A percentile compares a stretch with the other conserved stretches of the same genome.
These are phyloP conservation scores for Cordyceps farinosa DNA, from an alignment of 2,329 filamentous ascomycete species.

Conservation along the genomic window DNA sequence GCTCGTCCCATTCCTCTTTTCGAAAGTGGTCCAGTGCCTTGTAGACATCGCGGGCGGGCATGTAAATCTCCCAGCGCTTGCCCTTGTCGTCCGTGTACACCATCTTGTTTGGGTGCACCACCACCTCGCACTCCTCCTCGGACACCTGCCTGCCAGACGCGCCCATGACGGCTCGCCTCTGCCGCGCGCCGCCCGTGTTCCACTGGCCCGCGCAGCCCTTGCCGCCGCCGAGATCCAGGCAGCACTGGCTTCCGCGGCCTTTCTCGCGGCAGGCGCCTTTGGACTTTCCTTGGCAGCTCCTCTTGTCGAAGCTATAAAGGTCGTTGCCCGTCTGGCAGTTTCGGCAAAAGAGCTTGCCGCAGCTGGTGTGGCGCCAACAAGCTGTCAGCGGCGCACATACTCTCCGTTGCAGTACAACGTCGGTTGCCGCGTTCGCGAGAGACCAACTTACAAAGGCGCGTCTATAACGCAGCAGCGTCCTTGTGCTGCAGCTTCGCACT, in stretches of 20 bases:
- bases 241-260: neutral
- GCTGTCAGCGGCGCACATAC: neutral
- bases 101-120: conserved; percentile 4
- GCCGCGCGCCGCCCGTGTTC: neutral
- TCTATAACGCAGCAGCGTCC: neutral
- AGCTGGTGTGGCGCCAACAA: neutral
- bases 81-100: neutral
- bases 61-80: neutral
- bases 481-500: neutral
- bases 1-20: neutral
- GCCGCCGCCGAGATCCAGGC: neutral
- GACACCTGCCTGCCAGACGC: neutral
- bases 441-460: neutral
- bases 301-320: too few relatives aligned
- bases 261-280: neutral
- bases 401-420: neutral
- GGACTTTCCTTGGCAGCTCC: neutral
- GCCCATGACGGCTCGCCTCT: neutral
- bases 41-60: neutral
- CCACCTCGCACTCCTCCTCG: neutral
- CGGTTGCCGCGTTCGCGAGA: too few relatives aligned
- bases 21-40: neutral
- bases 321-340: neutral
- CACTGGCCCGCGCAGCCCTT: neutral
- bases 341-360: neutral